phyloP scores from a whole-genome alignment of 306 rosid genomes.

The Prunus kanzakura region DNA sequence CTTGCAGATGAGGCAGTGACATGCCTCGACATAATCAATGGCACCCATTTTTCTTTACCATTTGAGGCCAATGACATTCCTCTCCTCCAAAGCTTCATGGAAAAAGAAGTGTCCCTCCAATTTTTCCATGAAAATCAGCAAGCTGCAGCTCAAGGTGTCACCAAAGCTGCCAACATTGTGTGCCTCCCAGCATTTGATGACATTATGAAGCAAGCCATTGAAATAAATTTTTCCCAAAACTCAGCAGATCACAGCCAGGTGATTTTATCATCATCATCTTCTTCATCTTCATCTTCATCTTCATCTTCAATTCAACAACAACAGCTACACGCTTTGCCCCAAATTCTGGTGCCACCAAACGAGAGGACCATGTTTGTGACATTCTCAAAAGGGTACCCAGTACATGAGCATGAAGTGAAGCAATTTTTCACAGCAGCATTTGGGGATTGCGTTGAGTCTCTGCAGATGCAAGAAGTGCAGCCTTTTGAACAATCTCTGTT shows the following conservation, averaged over 20 bases:
- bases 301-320: background rate
- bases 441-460: constrained; percentile 60
- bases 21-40: constrained; percentile 41
- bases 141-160: constrained; percentile 22
- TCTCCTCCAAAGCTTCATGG: constrained; percentile 42
- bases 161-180: constrained; percentile 20
- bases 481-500: constrained; percentile 48
- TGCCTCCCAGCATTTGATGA: constrained; percentile 50
- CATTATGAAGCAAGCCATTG: constrained; percentile 37
- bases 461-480: constrained; percentile 60
- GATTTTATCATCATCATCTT: background rate
- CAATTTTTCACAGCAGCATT: constrained; percentile 32
- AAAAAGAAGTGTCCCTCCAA: constrained; percentile 33
- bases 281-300: background rate
- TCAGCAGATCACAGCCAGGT: constrained; percentile 3
- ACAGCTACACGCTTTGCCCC: background rate
- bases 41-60: background rate
- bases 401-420: constrained; percentile 55
- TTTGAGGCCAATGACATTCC: constrained; percentile 30
- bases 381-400: constrained; percentile 63
- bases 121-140: constrained; percentile 26
- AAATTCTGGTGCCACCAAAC: constrained; percentile 24
- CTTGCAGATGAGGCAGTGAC: constrained; percentile 57
- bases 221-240: background rate
- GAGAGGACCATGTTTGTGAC: constrained; percentile 72